Conservation (phyloP, 2,329 filamentous ascomycete species). For the Colletotrichum scovillei region DNA sequence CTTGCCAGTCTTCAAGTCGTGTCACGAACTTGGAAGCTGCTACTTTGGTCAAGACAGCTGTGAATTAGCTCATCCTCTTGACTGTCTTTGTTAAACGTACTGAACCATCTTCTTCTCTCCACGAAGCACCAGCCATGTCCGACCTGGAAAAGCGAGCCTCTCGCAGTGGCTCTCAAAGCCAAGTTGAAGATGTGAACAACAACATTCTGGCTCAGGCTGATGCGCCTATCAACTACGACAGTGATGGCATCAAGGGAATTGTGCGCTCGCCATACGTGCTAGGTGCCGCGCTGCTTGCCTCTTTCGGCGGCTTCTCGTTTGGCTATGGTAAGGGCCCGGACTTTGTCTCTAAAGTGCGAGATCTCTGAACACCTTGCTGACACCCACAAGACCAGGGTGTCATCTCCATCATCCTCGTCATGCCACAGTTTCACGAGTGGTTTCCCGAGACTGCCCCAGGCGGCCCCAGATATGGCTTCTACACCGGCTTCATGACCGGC, state of each 20-base stretch:
- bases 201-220: neutral
- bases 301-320: slow-evolving; percentile 46
- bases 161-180: neutral
- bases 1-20: neutral
- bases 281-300: slow-evolving; percentile 54
- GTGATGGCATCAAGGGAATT: slow-evolving; percentile 44
- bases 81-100: neutral
- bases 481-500: slow-evolving; percentile 53
- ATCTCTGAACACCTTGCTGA: neutral
- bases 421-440: slow-evolving; percentile 53
- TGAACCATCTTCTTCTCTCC: neutral
- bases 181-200: neutral
- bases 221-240: slow-evolving; percentile 41
- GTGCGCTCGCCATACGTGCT: slow-evolving; percentile 52
- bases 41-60: neutral
- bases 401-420: slow-evolving; percentile 55
- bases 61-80: neutral
- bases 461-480: slow-evolving; percentile 39
- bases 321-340: slow-evolving; percentile 42
- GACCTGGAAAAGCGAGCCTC: neutral
- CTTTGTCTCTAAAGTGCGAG: neutral
- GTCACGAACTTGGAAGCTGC: neutral
- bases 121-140: neutral
- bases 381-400: slow-evolving; percentile 45
- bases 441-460: slow-evolving; percentile 46